Evolutionary conservation across 768 basidiomycete genomes (phyloP).

Genomic region (Albatrellus ellisii): DNA sequence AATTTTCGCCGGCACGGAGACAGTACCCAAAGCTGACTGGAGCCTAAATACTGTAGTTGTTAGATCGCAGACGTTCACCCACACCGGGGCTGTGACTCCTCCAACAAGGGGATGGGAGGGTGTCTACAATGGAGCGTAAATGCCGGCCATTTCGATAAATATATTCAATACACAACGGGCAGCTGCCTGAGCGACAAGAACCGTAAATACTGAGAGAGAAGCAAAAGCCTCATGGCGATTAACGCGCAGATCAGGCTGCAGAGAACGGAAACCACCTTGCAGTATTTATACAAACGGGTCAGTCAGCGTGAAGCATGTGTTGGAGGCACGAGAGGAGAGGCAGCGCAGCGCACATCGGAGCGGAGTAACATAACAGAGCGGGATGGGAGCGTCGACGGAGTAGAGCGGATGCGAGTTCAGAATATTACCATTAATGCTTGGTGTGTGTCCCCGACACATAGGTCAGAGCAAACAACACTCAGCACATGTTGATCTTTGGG

Average conservation of each 20-base stretch:
- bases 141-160: background rate
- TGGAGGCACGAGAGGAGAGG: too few species aligned
- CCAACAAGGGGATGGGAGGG: conserved; percentile 33
- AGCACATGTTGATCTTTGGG: too few species aligned
- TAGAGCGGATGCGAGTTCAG: too few species aligned
- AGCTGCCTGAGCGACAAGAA: background rate
- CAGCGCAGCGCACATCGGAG: too few species aligned
- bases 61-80: conserved; percentile 32
- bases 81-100: conserved; percentile 25
- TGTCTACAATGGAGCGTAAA: conserved; percentile 21
- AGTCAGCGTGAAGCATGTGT: background rate
- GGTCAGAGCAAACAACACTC: too few species aligned
- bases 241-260: too few species aligned
- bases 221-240: background rate
- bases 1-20: too few species aligned
- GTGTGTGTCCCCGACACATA: too few species aligned
- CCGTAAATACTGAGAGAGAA: background rate
- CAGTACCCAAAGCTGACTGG: conserved; percentile 18
- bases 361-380: too few species aligned
- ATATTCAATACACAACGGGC: background rate
- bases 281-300: background rate
- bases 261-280: too few species aligned
- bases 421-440: too few species aligned
- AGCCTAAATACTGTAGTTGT: conserved; percentile 30
- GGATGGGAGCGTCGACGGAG: too few species aligned